Evolutionary conservation across 371 early-diverging fungal genomes (phyloP).

Genomic region (Mortierella sp.): DNA sequence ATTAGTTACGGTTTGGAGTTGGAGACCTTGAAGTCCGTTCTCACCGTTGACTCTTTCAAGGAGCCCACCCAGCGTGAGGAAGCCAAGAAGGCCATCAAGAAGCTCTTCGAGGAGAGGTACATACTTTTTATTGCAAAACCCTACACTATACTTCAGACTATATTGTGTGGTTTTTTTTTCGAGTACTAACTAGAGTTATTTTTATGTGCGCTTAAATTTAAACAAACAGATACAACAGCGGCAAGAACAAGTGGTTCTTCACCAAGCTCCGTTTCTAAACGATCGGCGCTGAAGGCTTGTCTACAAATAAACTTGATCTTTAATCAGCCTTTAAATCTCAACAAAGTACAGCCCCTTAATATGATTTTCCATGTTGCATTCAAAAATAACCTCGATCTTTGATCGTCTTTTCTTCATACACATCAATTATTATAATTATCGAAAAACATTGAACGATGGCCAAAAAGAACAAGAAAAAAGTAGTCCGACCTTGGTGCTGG

Average conservation of each 20-base stretch:
- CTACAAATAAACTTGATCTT: conserved; percentile 34
- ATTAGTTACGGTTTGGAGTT: conserved; percentile 85
- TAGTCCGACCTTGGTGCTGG: conserved; percentile 85
- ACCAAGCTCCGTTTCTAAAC: conserved; percentile 97
- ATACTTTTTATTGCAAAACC: background rate
- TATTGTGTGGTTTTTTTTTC: too few species aligned
- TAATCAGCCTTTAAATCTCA: background rate
- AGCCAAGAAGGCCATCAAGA: conserved; percentile 94
- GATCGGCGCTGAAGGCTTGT: conserved; percentile 19
- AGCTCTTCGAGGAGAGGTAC: conserved; percentile 92
- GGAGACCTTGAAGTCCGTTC: conserved; percentile 88
- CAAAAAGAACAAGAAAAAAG: conserved; percentile 77
- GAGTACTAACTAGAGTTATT: background rate
- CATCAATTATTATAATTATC: background rate
- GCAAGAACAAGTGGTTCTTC: conserved; percentile 99
- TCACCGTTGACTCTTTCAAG: conserved; percentile 91
- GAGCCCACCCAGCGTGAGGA: conserved; percentile 93
- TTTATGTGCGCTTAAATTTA: background rate
- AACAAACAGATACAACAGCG: conserved; percentile 86
- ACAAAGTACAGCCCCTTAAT: conserved; percentile 3
- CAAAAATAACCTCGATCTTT: background rate
- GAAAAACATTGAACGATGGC: conserved; percentile 49
- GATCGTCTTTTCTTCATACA: background rate
- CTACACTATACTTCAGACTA: background rate
- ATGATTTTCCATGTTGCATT: background rate